Percentiles rank a stretch among this genome's conserved stretches.
Conservation (phyloP, 148 eudicot species). For the Rhododendron henanense region DNA sequence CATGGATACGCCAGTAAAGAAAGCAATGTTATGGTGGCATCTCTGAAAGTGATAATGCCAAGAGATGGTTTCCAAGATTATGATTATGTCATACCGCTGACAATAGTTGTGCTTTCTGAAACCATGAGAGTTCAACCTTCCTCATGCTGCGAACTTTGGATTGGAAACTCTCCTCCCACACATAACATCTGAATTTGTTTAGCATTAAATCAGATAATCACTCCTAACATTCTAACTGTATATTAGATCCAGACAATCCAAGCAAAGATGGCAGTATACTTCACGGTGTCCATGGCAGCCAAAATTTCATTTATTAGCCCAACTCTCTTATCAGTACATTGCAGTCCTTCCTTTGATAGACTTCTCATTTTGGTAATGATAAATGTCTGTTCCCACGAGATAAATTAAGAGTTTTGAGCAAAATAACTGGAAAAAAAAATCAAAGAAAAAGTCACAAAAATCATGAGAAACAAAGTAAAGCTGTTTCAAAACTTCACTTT, state of each 20-base stretch:
- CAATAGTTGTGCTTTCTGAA: slow-evolving; percentile 42
- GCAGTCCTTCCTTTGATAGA: slow-evolving; percentile 55
- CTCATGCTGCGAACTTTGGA: slow-evolving; percentile 46
- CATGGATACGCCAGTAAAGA: background rate
- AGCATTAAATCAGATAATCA: slow-evolving; percentile 10
- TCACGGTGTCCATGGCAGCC: slow-evolving; percentile 61
- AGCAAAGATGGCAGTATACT: slow-evolving; percentile 25
- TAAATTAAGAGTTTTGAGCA: background rate
- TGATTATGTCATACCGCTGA: slow-evolving; percentile 37
- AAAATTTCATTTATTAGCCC: slow-evolving; percentile 54
- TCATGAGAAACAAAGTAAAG: background rate
- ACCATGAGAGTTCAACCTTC: slow-evolving; percentile 48
- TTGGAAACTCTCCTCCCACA: slow-evolving; percentile 57
- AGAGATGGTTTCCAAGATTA: background rate
- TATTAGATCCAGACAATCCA: background rate
- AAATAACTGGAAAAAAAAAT: background rate
- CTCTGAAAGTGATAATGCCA: background rate
- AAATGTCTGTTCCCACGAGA: slow-evolving; percentile 33
- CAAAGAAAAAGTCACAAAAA: background rate
- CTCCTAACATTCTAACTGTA: background rate
- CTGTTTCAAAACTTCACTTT: too few species aligned
- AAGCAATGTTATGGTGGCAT: background rate
- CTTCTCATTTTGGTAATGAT: slow-evolving; percentile 41
- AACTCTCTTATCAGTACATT: slow-evolving; percentile 53
- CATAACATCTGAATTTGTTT: slow-evolving; percentile 45